phyloP scores from a whole-genome alignment of 208 protist species.

The Phytomonas sp. region DNA sequence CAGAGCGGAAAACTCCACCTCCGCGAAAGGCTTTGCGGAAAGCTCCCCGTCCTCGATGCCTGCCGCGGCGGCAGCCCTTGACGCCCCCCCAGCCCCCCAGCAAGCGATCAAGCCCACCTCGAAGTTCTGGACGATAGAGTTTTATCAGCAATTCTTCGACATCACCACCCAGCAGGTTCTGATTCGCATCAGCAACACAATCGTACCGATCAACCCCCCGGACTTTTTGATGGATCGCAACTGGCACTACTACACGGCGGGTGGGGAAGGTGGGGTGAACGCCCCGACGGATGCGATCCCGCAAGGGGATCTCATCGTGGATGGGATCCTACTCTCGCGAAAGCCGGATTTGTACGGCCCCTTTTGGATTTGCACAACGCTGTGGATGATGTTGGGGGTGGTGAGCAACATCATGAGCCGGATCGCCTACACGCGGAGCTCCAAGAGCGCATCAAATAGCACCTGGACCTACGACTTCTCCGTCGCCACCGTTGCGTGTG shows the following conservation, averaged over 20 bases:
- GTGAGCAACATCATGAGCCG: conserved; percentile 73
- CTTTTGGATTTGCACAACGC: conserved; percentile 87
- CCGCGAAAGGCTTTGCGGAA: conserved; percentile 5
- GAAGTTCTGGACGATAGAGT: conserved; percentile 76
- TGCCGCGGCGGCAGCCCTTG: conserved; percentile 6
- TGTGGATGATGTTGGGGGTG: conserved; percentile 84
- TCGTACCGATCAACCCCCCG: conserved; percentile 62
- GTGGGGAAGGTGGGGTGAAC: conserved; percentile 1
- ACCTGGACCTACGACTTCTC: conserved; percentile 78
- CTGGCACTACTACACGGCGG: conserved; percentile 37
- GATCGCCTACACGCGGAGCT: conserved; percentile 35
- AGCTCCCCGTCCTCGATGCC: background rate
- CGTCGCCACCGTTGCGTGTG: conserved; percentile 53
- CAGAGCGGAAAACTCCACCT: conserved; percentile 5
- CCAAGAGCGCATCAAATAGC: conserved; percentile 6
- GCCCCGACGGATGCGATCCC: conserved; percentile 12
- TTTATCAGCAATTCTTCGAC: conserved; percentile 90
- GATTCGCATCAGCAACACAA: conserved; percentile 54
- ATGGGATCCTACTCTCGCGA: conserved; percentile 35
- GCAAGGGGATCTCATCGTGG: conserved; percentile 18
- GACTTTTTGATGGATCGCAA: conserved; percentile 78
- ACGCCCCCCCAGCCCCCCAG: background rate
- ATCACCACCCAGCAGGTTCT: conserved; percentile 78
- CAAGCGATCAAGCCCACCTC: conserved; percentile 20
- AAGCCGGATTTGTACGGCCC: conserved; percentile 86